These are phyloP conservation scores for Fusarium nurragi DNA, from an alignment of 2,329 filamentous ascomycete genomes.

Conservation along the genomic window DNA sequence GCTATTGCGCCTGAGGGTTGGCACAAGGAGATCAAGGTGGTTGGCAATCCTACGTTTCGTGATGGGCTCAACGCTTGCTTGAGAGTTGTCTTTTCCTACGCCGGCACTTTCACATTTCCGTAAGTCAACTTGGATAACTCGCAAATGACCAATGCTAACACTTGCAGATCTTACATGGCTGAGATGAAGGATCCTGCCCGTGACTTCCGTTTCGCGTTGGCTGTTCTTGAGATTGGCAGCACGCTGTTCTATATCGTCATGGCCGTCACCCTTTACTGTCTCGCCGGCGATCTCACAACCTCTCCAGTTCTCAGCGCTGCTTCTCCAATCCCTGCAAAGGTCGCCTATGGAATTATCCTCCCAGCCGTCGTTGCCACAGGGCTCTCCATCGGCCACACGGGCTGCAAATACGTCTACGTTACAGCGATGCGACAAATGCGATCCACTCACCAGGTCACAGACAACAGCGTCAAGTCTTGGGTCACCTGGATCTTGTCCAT, in stretches of 20 bases:
- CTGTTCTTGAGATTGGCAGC: constrained; percentile 38
- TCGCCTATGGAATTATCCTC: constrained; percentile 43
- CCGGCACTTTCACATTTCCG: constrained; percentile 44
- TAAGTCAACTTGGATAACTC: fast-evolving
- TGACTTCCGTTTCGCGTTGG: constrained; percentile 39
- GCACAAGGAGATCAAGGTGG: constrained; percentile 32
- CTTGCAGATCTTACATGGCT: constrained; percentile 30
- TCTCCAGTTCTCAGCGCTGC: constrained; percentile 41
- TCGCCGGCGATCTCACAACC: constrained; percentile 36
- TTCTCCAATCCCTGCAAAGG: constrained; percentile 35
- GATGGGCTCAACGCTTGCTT: constrained; percentile 40
- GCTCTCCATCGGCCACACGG: constrained; percentile 40
- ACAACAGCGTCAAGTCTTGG: constrained; percentile 42
- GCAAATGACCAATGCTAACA: fast-evolving
- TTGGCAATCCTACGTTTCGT: constrained; percentile 36
- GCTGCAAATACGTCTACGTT: constrained; percentile 43
- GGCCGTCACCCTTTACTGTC: constrained; percentile 40
- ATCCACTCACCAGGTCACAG: constrained; percentile 30
- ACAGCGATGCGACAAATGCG: constrained; percentile 30
- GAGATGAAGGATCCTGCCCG: constrained; percentile 38
- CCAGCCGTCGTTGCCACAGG: constrained; percentile 40
- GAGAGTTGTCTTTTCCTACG: constrained; percentile 41
- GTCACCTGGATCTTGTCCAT: constrained; percentile 39
- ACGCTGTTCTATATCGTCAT: constrained; percentile 41
- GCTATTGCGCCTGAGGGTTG: constrained; percentile 29